These are phyloP conservation scores for Coniochaeta sp. DNA, from an alignment of 2,329 filamentous ascomycete genomes.

Conservation along the genomic window DNA sequence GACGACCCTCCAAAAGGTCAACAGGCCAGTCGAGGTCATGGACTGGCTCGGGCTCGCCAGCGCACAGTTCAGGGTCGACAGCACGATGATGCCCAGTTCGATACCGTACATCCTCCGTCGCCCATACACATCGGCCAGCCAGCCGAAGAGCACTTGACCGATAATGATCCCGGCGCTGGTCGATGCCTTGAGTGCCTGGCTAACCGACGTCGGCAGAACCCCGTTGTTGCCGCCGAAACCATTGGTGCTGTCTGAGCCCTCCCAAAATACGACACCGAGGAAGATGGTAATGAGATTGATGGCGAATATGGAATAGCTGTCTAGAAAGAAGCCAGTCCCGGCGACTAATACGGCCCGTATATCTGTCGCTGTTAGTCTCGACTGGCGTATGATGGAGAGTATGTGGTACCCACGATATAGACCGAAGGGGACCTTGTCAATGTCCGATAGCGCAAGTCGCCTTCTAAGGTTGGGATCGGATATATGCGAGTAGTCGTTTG, in stretches of 20 bases:
- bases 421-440: constrained; percentile 71
- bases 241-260: constrained; percentile 31
- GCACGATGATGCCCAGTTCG: constrained; percentile 65
- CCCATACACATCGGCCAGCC: constrained; percentile 68
- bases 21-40: constrained; percentile 50
- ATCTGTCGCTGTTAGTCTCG: constrained; percentile 29
- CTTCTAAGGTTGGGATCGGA: constrained; percentile 70
- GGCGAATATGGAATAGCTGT: constrained; percentile 58
- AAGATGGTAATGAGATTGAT: constrained; percentile 67
- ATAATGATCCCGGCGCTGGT: constrained; percentile 74
- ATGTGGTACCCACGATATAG: constrained; percentile 49
- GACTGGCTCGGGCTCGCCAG: constrained; percentile 54
- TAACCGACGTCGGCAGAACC: constrained; percentile 54
- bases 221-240: constrained; percentile 46
- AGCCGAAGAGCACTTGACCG: constrained; percentile 72
- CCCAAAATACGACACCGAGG: constrained; percentile 72
- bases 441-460: constrained; percentile 68
- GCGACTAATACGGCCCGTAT: constrained; percentile 68
- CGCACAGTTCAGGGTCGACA: constrained; percentile 61
- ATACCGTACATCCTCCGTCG: constrained; percentile 78
- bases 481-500: constrained; percentile 44
- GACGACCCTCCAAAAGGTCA: constrained; percentile 71
- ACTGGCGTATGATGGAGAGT: background rate
- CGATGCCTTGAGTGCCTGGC: constrained; percentile 73
- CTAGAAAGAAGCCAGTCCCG: constrained; percentile 77